Conservation (phyloP, 768 basidiomycete species). For the Agaricus blazei region DNA sequence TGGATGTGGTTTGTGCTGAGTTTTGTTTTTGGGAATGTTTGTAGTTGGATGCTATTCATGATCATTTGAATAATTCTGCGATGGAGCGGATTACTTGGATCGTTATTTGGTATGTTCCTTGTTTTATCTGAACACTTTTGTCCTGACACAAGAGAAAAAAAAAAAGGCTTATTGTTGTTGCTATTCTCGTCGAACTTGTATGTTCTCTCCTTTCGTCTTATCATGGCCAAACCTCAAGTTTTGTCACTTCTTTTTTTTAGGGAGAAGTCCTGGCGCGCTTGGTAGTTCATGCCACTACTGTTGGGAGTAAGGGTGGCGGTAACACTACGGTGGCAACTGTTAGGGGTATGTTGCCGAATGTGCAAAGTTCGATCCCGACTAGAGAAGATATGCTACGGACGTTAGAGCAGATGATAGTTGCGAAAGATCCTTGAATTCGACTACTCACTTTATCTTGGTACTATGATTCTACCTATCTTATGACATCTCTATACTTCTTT, state of each 20-base stretch:
- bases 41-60: conserved; percentile 90
- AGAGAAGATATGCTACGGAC: conserved; percentile 35
- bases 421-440: not conserved
- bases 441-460: not conserved
- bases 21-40: conserved; percentile 2
- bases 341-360: not conserved
- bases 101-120: conserved; percentile 34
- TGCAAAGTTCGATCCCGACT: conserved; percentile 13
- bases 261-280: conserved; percentile 81
- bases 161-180: conserved; percentile 80
- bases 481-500: no score
- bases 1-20: not conserved
- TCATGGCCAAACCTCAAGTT: not conserved
- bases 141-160: conserved; percentile 8
- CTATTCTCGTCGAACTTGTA: conserved; percentile 84
- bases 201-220: conserved; percentile 18
- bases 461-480: no score
- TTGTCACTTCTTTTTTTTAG: conserved; percentile 25
- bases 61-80: conserved; percentile 83
- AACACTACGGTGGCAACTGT: not conserved
- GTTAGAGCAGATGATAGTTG: conserved; percentile 34
- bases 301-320: conserved; percentile 17
- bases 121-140: conserved; percentile 12
- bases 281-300: conserved; percentile 55
- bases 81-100: conserved; percentile 84